Base-by-base conservation (phyloP, 1,284 basidiomycete species). In the Xerocomus amazonicus region DNA sequence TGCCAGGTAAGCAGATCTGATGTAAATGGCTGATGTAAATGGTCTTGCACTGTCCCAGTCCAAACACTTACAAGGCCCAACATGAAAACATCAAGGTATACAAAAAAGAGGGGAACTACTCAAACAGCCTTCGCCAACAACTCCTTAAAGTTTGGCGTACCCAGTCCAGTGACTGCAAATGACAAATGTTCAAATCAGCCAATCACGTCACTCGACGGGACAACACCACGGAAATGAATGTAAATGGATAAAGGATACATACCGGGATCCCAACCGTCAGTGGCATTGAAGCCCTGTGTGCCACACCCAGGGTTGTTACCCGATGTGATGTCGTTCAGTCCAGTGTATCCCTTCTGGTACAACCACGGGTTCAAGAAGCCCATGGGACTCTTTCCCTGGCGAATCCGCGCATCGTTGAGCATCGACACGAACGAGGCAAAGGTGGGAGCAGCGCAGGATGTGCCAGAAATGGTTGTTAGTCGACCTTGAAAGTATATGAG, bases 321-420 rank as follows among this genome's bases (percentile, higher is more conserved):
- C 3, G 50, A 40, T 1, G 72, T 79, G 48, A 83, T 74, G 53
- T 84, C 80, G 48, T 76, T 79, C 53, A 84, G 66, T 3, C 28
- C 59, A 5, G 55, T 36, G 6, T 63, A 59, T 0, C 73, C 73
- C 1, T 47, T 60, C 17, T 65, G 59, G 56, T 84, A 84, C 19
- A 84, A 37, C 52, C 79, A 71, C 5, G 80, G 82, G 59, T 85
- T 84, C 48, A 84, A 67, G 66, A 83, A 84, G 0, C 81, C 82
- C 7, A 83, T 68, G 12, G 77, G 46, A 12, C 68, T 53, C 54
- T 73, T 73, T 0, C 74, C 72, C 3, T 65, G 60, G 7, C 61
- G 64, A 16, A 79, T 58, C n/a, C 77, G 73, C 2, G 74, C 78
- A 56, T 87, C 83, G 57, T 87, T 87, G 48, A 87, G 67, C 54